Evolutionary conservation across 768 basidiomycete species (phyloP).

Genomic region (Lentinus tigrinus): DNA sequence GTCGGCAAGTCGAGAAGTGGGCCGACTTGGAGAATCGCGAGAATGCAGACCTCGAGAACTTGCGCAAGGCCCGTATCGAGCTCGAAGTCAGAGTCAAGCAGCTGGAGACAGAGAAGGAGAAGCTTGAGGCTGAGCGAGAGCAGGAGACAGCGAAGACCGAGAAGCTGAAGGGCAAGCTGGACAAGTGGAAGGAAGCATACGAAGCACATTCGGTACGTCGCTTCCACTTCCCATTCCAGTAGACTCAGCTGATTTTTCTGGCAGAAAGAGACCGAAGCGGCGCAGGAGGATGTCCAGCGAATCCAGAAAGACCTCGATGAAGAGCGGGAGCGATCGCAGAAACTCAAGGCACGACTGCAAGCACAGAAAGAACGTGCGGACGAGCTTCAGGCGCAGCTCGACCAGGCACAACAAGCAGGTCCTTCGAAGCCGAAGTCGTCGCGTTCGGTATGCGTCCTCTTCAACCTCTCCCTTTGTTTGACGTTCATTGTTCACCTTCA

Average conservation of each 20-base stretch:
- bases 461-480: not conserved
- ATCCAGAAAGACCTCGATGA: slow-evolving; percentile 20
- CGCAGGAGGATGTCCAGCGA: slow-evolving; percentile 35
- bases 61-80: slow-evolving; percentile 53
- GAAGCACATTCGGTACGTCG: not conserved
- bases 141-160: slow-evolving; percentile 30
- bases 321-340: slow-evolving; percentile 41
- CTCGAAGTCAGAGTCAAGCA: slow-evolving; percentile 56
- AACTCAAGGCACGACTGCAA: slow-evolving; percentile 45
- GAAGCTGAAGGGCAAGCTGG: slow-evolving; percentile 31
- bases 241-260: not conserved
- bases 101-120: slow-evolving; percentile 35
- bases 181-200: slow-evolving; percentile 24
- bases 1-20: slow-evolving; percentile 69
- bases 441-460: not conserved
- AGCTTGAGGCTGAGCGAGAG: slow-evolving; percentile 19
- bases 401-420: not conserved
- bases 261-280: slow-evolving; percentile 40
- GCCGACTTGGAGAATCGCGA: slow-evolving; percentile 64
- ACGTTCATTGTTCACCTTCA: not conserved
- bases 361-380: slow-evolving; percentile 25
- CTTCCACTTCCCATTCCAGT: not conserved
- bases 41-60: slow-evolving; percentile 53
- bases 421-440: not conserved
- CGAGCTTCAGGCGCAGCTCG: not conserved